Evolutionary conservation across 2,329 filamentous ascomycete species (phyloP).

Genomic region (Xylaria sp.): DNA sequence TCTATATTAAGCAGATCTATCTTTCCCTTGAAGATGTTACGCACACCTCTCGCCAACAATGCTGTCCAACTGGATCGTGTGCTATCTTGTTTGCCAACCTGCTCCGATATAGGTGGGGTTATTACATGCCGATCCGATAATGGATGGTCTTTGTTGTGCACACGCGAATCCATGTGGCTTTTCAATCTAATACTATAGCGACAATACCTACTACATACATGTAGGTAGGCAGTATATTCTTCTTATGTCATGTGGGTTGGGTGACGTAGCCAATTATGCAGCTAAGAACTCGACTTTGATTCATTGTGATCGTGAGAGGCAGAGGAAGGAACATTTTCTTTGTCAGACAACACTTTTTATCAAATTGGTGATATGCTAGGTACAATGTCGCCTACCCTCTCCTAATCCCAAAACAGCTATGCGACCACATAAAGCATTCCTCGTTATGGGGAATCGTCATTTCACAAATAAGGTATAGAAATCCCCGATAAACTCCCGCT

Average conservation of each 20-base stretch:
- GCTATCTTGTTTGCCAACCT: slow-evolving; percentile 12
- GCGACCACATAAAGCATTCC: slow-evolving; percentile 5
- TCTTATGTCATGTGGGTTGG: slow-evolving; percentile 13
- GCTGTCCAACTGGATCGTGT: slow-evolving; percentile 16
- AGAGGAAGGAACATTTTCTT: background rate
- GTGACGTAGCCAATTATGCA: slow-evolving; percentile 26
- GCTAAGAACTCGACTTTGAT: background rate
- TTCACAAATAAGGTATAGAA: slow-evolving; percentile 2
- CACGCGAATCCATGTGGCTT: slow-evolving; percentile 18
- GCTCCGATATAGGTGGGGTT: slow-evolving; percentile 25
- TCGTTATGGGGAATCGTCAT: slow-evolving; percentile 1
- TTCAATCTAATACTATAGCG: background rate
- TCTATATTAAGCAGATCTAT: slow-evolving; percentile 1
- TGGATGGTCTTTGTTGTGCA: slow-evolving; percentile 1
- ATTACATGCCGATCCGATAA: slow-evolving; percentile 27
- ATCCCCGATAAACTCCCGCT: slow-evolving; percentile 25
- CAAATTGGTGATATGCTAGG: slow-evolving; percentile 5
- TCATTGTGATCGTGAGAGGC: background rate
- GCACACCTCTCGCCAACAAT: slow-evolving; percentile 16
- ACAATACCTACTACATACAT: background rate
- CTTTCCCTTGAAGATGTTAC: slow-evolving; percentile 12
- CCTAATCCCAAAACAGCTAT: background rate
- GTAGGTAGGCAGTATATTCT: background rate
- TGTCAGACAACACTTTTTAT: background rate
- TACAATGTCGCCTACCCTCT: background rate